Evolutionary conservation across 2,329 filamentous ascomycete genomes (phyloP).

Genomic region (Blastomyces parvus): DNA sequence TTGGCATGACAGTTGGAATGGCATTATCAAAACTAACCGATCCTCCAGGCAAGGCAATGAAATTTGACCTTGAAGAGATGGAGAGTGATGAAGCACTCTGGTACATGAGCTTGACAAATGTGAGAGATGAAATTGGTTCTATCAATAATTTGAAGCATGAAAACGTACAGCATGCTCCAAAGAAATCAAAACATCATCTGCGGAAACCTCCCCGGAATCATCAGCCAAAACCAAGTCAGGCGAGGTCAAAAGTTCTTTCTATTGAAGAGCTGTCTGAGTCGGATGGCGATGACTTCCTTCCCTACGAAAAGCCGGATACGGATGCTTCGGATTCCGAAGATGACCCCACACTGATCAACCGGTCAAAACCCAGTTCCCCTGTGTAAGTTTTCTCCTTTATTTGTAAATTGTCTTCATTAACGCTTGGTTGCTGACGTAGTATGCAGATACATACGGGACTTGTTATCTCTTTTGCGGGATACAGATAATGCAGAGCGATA

Average conservation of each 20-base stretch:
- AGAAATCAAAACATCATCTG: conserved; percentile 11
- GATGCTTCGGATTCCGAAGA: conserved; percentile 89
- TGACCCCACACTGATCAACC: conserved; percentile 74
- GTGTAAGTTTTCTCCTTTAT: conserved; percentile 44
- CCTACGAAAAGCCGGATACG: conserved; percentile 77
- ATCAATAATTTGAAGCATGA: conserved; percentile 41
- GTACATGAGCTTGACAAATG: conserved; percentile 58
- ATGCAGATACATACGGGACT: conserved; percentile 64
- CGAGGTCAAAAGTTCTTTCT: conserved; percentile 40
- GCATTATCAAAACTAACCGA: conserved; percentile 57
- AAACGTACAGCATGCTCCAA: conserved; percentile 14
- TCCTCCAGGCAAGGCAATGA: conserved; percentile 58
- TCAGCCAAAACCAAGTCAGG: conserved; percentile 9
- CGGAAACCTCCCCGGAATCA: conserved; percentile 14
- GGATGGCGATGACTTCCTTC: conserved; percentile 58
- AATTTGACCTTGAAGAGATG: conserved; percentile 76
- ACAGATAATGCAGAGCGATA: conserved; percentile 78
- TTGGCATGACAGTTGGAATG: conserved; percentile 83
- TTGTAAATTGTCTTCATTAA: neutral
- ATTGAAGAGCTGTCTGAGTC: conserved; percentile 55
- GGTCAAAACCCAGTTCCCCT: conserved; percentile 72
- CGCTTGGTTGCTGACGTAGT: conserved; percentile 13
- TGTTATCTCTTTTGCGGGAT: conserved; percentile 69
- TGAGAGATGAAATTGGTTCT: conserved; percentile 55
- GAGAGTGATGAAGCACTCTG: conserved; percentile 61